Evolutionary conservation across 2,329 filamentous ascomycete genomes (phyloP), one percentile per base, ranked within the genome.

Genomic region (Calycina marina): DNA sequence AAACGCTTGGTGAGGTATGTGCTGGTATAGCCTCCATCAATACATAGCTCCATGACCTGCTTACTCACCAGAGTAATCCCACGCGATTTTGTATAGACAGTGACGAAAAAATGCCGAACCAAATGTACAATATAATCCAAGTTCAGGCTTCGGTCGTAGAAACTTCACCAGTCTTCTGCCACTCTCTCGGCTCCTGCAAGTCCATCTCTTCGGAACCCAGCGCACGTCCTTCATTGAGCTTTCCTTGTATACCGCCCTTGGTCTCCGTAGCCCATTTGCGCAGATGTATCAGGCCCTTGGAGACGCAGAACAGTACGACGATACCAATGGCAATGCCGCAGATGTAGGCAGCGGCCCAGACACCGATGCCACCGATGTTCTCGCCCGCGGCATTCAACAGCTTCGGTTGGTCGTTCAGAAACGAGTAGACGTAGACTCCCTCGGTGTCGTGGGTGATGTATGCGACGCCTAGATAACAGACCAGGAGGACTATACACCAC

Each of bases 401-500:
- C 6, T 22, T 22, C 1, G 44, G 39, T 6, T 25, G 17, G 2
- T 72, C 64, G 51, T 93, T 65, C n/a, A 93, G 66, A 56, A 93
- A 93, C 36, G 48, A 52, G 57, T 93, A 93, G 0, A 78, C 67
- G 53, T 86, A 92, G 51, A 77, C 82, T 3, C 69, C 69, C 52
- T 84, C 63, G 0, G 73, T 75, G 4, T 69, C 70, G 39, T 69
- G 56, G 1, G 79, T 86, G 14, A 90, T 45, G 54, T 82, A 92
- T 1, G 81, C 82, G 11, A 92, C 58, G 1, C 60, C 69, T 8
- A 86, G 64, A 52, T 92, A 93, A 4, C 76, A 56, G 0, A 69
- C 70, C 25, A 92, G 64, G 5, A 90, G 54, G n/a, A 83, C 35
- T 40, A 86, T 56, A 10, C 86, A 60, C 49, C 71, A 75, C 10